Conservation (phyloP, 495 filamentous ascomycete species). For the Hypomontagnella monticulosa region DNA sequence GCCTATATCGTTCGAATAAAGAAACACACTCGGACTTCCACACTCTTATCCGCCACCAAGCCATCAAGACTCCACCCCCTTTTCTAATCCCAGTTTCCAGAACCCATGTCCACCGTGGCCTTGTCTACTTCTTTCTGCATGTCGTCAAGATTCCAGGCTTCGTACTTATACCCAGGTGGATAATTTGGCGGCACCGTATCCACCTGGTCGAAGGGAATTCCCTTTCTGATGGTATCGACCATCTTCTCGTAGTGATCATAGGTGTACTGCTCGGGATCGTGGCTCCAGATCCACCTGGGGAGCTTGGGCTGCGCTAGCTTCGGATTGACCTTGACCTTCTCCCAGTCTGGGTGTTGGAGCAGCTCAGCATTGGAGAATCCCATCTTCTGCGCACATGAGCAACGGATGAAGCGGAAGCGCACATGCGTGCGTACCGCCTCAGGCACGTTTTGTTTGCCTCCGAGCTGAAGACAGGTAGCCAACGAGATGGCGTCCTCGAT, state of each 20-base stretch:
- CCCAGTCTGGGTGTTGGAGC: slow-evolving; percentile 68
- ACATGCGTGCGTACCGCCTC: slow-evolving; percentile 60
- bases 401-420: slow-evolving; percentile 64
- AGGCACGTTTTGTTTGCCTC: slow-evolving; percentile 53
- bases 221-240: slow-evolving; percentile 51
- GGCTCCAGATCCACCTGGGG: slow-evolving; percentile 64
- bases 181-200: slow-evolving; percentile 55
- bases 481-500: slow-evolving; percentile 75
- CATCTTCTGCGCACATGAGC: slow-evolving; percentile 64
- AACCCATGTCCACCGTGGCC: slow-evolving; percentile 50
- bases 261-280: slow-evolving; percentile 66
- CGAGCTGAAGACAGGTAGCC: slow-evolving; percentile 68
- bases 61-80: not conserved
- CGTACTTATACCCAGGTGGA: slow-evolving; percentile 55
- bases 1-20: not conserved
- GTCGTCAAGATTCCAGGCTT: slow-evolving; percentile 58
- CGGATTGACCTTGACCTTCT: slow-evolving; percentile 62
- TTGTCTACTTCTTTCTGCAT: slow-evolving; percentile 52
- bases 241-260: slow-evolving; percentile 63
- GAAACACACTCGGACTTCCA: not conserved
- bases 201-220: slow-evolving; percentile 51
- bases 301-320: slow-evolving; percentile 58
- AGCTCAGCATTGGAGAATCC: slow-evolving; percentile 65
- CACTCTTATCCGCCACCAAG: not conserved
- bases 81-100: slow-evolving; percentile 52